These are phyloP conservation scores for Penstemon newberryi DNA, from an alignment of 257 asterid species.

Conservation along the genomic window DNA sequence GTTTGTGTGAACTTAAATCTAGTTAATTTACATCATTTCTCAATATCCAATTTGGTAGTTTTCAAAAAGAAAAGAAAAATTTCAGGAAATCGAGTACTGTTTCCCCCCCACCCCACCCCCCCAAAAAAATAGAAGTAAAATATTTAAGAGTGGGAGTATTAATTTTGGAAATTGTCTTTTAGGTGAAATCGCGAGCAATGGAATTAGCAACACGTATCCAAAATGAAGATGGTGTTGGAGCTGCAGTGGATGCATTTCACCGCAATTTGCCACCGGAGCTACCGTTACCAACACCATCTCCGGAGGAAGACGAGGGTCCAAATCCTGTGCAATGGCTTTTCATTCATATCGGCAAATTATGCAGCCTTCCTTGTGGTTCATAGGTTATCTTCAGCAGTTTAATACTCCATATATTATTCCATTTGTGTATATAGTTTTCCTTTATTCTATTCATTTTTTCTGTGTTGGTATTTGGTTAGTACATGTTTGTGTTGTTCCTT, in stretches of 20 bases:
- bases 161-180: constrained; percentile 16
- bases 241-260: constrained; percentile 90
- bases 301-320: constrained; percentile 47
- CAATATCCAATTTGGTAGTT: no score
- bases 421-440: constrained; percentile 30
- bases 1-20: constrained; percentile 31
- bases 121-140: no score
- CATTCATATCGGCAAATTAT: constrained; percentile 66
- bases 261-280: constrained; percentile 72
- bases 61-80: no score
- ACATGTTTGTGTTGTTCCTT: constrained; percentile 10
- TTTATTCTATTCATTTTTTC: constrained; percentile 32
- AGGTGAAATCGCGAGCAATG: constrained; percentile 81
- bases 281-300: constrained; percentile 52
- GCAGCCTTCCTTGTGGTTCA: constrained; percentile 62
- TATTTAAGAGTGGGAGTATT: no score
- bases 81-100: no score
- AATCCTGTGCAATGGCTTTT: constrained; percentile 82
- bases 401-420: neutral
- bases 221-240: constrained; percentile 89
- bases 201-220: constrained; percentile 64
- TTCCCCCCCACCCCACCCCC: no score
- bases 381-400: constrained; percentile 15
- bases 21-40: no score
- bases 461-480: constrained; percentile 22